A percentile compares a stretch with the other conserved stretches of the same genome.
phyloP scores from a whole-genome alignment of 495 filamentous ascomycete species.

The Penicillium waksmanii region DNA sequence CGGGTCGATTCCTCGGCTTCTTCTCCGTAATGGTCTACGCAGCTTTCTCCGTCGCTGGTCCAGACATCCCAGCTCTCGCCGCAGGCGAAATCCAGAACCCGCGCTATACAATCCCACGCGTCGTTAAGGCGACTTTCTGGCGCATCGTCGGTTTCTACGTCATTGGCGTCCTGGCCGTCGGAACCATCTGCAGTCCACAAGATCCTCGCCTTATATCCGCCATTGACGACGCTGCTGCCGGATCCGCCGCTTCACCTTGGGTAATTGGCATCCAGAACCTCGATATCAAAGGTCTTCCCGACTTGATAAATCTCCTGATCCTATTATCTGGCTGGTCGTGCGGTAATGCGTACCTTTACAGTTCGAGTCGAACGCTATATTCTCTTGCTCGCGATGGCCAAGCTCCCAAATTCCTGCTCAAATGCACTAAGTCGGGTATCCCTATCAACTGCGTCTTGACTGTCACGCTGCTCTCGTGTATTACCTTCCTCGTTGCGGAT shows the following conservation, averaged over 20 bases:
- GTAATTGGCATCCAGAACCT: conserved; percentile 62
- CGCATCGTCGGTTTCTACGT: conserved; percentile 83
- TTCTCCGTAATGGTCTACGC: conserved; percentile 50
- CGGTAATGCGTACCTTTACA: conserved; percentile 78
- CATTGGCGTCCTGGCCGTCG: conserved; percentile 55
- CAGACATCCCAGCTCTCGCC: conserved; percentile 75
- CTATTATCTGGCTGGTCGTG: conserved; percentile 68
- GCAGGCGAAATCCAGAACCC: conserved; percentile 82
- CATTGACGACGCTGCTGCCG: conserved; percentile 46
- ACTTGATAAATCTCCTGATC: conserved; percentile 75
- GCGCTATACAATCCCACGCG: conserved; percentile 72
- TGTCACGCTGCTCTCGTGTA: conserved; percentile 57
- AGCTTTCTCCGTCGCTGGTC: conserved; percentile 55
- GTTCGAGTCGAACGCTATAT: conserved; percentile 72
- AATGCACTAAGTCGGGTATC: conserved; percentile 52
- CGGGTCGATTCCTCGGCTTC: conserved; percentile 46
- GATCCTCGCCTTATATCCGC: conserved; percentile 59
- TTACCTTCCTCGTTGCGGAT: conserved; percentile 65
- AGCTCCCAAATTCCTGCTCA: conserved; percentile 55
- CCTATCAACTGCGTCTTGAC: conserved; percentile 62
- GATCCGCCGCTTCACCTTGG: conserved; percentile 54
- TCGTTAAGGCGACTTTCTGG: conserved; percentile 79
- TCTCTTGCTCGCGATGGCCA: conserved; percentile 71
- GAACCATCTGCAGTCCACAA: conserved; percentile 50
- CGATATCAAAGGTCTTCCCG: conserved; percentile 63